Percentiles rank a stretch among this genome's conserved stretches.
Conservation (phyloP, 1,139 yeast species). For the Groenewaldozyma sp. region DNA sequence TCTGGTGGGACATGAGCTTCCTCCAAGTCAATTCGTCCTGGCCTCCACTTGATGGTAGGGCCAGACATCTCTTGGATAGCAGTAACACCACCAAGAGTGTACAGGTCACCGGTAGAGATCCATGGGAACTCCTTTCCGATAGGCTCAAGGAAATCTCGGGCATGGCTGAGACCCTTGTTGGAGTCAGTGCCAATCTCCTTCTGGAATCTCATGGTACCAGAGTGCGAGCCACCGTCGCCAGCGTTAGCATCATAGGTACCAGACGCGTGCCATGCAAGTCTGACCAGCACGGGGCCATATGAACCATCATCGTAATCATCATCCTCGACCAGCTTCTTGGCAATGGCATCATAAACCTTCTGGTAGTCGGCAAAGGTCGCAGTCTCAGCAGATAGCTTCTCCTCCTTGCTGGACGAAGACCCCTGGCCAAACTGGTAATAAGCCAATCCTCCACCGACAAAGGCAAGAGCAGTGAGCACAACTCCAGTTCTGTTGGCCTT, state of each 20-base stretch:
- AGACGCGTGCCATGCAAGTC: conserved; percentile 70
- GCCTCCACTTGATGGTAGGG: conserved; percentile 80
- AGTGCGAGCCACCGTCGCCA: conserved; percentile 68
- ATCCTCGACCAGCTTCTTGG: conserved; percentile 58
- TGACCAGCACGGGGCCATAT: conserved; percentile 55
- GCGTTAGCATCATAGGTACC: conserved; percentile 58
- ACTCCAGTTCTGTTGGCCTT: conserved; percentile 8
- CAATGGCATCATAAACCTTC: conserved; percentile 70
- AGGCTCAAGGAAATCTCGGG: conserved; percentile 54
- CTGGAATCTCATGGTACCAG: conserved; percentile 70
- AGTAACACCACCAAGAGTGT: conserved; percentile 78
- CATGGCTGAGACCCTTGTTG: conserved; percentile 64
- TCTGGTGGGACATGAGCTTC: conserved; percentile 39
- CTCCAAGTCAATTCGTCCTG: conserved; percentile 55
- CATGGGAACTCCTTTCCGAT: conserved; percentile 58
- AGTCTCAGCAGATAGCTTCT: conserved; percentile 19
- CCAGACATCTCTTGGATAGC: conserved; percentile 85
- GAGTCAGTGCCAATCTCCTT: conserved; percentile 63
- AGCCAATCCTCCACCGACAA: conserved; percentile 18
- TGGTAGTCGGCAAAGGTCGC: conserved; percentile 53
- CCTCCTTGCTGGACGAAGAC: conserved; percentile 19
- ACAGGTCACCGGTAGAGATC: conserved; percentile 79
- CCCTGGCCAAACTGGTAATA: conserved; percentile 16
- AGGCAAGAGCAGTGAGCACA: conserved; percentile 11
- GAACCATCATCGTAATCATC: conserved; percentile 75